These are phyloP conservation scores for Candida koratica DNA, from an alignment of 805 yeast species.

Conservation along the genomic window DNA sequence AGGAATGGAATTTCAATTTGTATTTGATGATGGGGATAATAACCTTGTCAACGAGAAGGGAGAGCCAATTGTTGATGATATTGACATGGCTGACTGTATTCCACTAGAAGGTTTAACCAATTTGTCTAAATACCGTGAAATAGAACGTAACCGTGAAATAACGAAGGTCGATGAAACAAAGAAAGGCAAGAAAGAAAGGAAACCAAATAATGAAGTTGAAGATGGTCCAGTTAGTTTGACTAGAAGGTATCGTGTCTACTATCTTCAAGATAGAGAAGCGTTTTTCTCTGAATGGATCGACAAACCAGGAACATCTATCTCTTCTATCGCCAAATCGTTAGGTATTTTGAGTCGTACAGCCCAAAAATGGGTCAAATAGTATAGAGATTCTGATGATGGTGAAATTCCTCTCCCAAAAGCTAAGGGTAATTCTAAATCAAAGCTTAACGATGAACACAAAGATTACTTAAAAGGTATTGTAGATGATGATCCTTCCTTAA, in stretches of 20 bases:
- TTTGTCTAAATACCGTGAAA: no score
- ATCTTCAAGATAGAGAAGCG: slow-evolving; percentile 3
- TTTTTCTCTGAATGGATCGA: slow-evolving; percentile 8
- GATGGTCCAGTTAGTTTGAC: slow-evolving; percentile 4
- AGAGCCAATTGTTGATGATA: slow-evolving; percentile 82
- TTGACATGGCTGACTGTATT: slow-evolving; percentile 98
- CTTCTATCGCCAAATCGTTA: no score
- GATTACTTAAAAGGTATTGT: slow-evolving; percentile 2
- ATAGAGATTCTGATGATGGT: slow-evolving; percentile 6
- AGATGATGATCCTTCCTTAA: slow-evolving; percentile 1
- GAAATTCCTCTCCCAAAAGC: slow-evolving; percentile 7
- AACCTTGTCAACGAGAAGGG: slow-evolving; percentile 48
- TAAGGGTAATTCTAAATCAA: slow-evolving; percentile 7
- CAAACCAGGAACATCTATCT: slow-evolving; percentile 5
- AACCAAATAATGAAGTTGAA: slow-evolving; percentile 1
- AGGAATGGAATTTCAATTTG: slow-evolving; percentile 10
- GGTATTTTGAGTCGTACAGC: no score
- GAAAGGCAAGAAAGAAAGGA: slow-evolving; percentile 2
- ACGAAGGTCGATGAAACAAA: slow-evolving; percentile 3
- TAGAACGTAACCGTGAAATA: slow-evolving; percentile 5
- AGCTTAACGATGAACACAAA: slow-evolving; percentile 1
- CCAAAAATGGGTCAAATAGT: no score
- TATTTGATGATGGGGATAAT: slow-evolving; percentile 23
- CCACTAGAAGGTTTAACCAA: slow-evolving; percentile 59
- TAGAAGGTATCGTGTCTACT: slow-evolving; percentile 2